These are phyloP conservation scores for Phytophthora quininea DNA, from an alignment of 352 stramenopile species.

Conservation along the genomic window DNA sequence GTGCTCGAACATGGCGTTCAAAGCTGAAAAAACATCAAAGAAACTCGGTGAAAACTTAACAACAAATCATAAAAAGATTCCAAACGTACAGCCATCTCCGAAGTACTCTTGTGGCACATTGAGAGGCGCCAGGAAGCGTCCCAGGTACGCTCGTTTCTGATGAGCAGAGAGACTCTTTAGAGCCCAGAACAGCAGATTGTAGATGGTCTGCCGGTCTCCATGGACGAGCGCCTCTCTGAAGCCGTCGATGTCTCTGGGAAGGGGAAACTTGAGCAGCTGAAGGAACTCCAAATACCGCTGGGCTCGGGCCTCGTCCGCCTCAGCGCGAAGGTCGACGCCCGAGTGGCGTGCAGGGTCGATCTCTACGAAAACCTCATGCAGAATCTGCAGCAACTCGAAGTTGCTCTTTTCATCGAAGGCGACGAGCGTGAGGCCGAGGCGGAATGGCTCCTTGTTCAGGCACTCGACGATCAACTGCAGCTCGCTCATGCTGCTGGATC, in stretches of 20 bases:
- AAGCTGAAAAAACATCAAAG: constrained; percentile 28
- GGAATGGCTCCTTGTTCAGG: constrained; percentile 94
- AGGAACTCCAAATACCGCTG: constrained; percentile 93
- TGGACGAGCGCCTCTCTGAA: constrained; percentile 81
- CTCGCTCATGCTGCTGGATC: constrained; percentile 78
- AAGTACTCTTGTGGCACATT: constrained; percentile 95
- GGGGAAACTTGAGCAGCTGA: constrained; percentile 92
- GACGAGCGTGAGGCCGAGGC: constrained; percentile 86
- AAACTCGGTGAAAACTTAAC: background rate
- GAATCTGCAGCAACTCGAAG: constrained; percentile 93
- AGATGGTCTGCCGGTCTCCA: constrained; percentile 89
- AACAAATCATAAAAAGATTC: background rate
- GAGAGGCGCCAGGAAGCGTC: constrained; percentile 91
- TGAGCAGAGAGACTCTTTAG: constrained; percentile 87
- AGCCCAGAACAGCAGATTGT: constrained; percentile 93
- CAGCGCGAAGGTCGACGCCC: constrained; percentile 83
- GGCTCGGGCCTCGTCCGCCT: constrained; percentile 77
- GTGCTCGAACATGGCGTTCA: constrained; percentile 86
- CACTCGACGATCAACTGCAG: constrained; percentile 93
- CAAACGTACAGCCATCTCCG: constrained; percentile 75
- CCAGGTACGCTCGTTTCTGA: constrained; percentile 94
- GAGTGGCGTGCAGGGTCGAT: constrained; percentile 86
- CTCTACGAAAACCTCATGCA: constrained; percentile 92
- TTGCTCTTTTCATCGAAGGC: constrained; percentile 95
- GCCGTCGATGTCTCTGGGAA: constrained; percentile 71